Base-by-base conservation (phyloP, 345 rosid species). In the Trapa bicornis region DNA sequence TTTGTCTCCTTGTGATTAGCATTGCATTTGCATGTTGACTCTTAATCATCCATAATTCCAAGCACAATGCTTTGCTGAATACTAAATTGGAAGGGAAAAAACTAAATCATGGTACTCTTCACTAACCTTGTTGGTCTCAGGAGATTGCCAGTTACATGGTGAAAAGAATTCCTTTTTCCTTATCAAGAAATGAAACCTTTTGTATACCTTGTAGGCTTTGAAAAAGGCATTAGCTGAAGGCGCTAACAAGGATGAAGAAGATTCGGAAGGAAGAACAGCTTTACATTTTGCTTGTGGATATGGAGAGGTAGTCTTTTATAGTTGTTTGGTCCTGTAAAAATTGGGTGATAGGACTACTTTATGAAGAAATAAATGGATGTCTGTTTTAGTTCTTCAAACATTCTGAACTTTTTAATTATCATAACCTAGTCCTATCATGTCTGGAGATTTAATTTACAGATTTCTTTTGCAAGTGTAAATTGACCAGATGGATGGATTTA, bases 261-360 rank as follows among this genome's bases (percentile, higher is more conserved):
- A 94, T 84, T 85, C 99, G 11, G 99, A 94, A 77, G 99, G 97
- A 74, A 85, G 99, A 79, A 91, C 96, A 45, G 99, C 99, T 57
- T 79, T 94, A 74, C 99, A 94, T 83, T 94, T 94, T 83, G 87
- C 99, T 38, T 94, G 99, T 72, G 99, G 99, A 75, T 94, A 91
- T 65, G 99, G 99, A 42, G 99, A 94, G 97, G 99, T 94, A 83
- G 67, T 36, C 38, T 58, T 9, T 58, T 58, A 33, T 58, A 5
- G 6, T 58, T 33, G 63, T 58, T 33, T 32, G 37, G 14, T 33
- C 63, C 14, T 58, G 63, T 5, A 2, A 32, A 33, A 58, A 33
- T 58, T 32, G 15, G 15, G 12, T 32, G 38, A 9, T 58, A 8
- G 38, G 63, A 58, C 16, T 33, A 22, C 29, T 22, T 22, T 22